phyloP scores from a whole-genome alignment of 306 rosid species.

The Heteromeles arbutifolia region DNA sequence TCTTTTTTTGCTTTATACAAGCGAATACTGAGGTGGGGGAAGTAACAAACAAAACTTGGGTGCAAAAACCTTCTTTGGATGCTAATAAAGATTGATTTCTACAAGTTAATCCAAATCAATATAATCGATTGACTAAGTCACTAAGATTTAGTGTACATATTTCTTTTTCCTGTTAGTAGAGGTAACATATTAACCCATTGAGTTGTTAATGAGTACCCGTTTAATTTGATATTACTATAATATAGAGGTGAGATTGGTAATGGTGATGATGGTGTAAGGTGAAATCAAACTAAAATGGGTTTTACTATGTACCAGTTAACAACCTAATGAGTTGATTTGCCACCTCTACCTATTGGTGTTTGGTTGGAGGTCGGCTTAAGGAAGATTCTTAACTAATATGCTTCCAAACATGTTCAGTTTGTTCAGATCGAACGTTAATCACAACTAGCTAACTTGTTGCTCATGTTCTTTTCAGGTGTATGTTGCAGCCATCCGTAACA shows the following conservation, averaged over 20 bases:
- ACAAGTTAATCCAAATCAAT: neutral
- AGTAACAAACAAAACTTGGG: no score
- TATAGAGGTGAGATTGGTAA: no score
- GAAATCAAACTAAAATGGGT: no score
- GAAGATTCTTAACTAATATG: neutral
- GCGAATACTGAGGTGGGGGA: no score
- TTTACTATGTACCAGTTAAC: no score
- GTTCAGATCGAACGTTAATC: neutral
- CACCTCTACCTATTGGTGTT: neutral
- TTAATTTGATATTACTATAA: no score
- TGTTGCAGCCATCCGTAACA: constrained; percentile 72
- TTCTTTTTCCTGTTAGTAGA: neutral
- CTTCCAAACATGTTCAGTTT: neutral
- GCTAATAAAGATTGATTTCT: neutral
- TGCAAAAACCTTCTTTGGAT: neutral
- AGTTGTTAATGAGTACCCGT: no score
- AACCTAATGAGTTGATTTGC: no score
- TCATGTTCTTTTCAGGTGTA: constrained; percentile 49
- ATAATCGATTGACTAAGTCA: neutral
- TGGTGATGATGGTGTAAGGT: no score
- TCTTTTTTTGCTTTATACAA: no score
- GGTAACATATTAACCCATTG: no score
- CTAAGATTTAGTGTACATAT: neutral
- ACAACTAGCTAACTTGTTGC: neutral
- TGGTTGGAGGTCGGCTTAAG: neutral